Evolutionary conservation across 2,329 filamentous ascomycete genomes (phyloP), one percentile per base, ranked within the genome.

Genomic region (Pseudocercospora fijiensis): DNA sequence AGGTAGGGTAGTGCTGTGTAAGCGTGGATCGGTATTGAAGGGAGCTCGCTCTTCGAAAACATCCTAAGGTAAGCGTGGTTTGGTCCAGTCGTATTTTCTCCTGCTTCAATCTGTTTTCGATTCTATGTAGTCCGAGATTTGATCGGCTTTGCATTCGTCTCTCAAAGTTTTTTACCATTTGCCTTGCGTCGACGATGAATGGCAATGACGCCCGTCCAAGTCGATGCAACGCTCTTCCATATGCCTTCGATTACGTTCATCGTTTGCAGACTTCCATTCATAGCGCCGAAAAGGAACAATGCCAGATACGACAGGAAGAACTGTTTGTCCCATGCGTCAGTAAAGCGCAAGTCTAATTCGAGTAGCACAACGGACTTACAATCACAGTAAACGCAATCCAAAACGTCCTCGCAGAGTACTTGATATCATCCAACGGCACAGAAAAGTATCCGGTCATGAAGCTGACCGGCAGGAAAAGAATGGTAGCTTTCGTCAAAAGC

Each of bases 401-500:
- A 74, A 90, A 92, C 49, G 86, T 84, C 61, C 76, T 81, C 13
- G 83, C 77, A 0, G 84, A 85, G 76, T 90, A 91, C 56, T 84
- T 80, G 9, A 87, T 77, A 3, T 85, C 83, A 7, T 79, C 76
- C 57, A 91, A 84, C 73, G 90, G 84, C 1, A 88, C 83, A 5
- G 86, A 88, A 74, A 91, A 92, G 76, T 91, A 92, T 30, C 82
- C 86, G 3, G 89, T 91, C 85, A 92, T 87, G 56, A 56, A 56
- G 27, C 27, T 33, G 9, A 92, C 88, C 0, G 90, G 90, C 61
- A 92, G 81, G 77, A 92, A 92, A 58, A 92, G 80, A 45, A 92
- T 89, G 11, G 87, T 90, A 5, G 89, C 85, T 74, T 92, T 92
- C 53, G 88, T 89, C 10, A 92, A 81, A 4, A 92, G 78, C 4